Evolutionary conservation across 345 rosid genomes (phyloP).

Genomic region (Firmiana major): DNA sequence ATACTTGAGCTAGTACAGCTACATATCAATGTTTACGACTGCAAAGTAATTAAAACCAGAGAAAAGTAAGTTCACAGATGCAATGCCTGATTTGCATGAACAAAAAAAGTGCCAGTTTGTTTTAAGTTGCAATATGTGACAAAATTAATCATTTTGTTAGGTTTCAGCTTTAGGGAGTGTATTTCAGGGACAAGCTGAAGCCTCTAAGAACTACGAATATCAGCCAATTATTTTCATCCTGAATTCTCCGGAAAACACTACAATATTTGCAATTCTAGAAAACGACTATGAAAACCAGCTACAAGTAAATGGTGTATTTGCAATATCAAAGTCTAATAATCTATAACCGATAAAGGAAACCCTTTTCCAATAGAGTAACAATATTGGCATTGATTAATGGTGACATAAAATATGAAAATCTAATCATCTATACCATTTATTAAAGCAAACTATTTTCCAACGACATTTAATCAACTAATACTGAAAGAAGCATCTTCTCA

Average conservation of each 20-base stretch:
- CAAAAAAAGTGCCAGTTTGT: too few species aligned
- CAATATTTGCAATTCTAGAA: not conserved
- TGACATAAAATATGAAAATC: not conserved
- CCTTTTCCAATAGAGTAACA: not conserved
- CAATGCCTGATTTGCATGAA: not conserved
- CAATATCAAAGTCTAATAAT: not conserved
- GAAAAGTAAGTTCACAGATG: not conserved
- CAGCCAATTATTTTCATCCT: not conserved
- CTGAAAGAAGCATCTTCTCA: not conserved
- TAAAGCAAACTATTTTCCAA: not conserved
- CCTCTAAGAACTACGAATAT: not conserved
- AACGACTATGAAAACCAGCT: not conserved
- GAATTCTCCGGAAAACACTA: not conserved
- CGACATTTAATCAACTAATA: not conserved
- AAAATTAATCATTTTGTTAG: not conserved
- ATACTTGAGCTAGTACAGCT: not conserved
- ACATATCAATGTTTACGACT: not conserved
- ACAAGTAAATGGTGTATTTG: not conserved
- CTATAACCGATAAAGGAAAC: not conserved
- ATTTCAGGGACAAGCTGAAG: not conserved
- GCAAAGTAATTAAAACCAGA: not conserved
- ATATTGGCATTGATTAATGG: not conserved
- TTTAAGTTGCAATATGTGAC: not conserved
- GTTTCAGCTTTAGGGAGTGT: not conserved
- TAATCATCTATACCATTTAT: not conserved